Evolutionary conservation across 2,329 filamentous ascomycete species (phyloP).

Genomic region (Coleophoma cylindrospora): DNA sequence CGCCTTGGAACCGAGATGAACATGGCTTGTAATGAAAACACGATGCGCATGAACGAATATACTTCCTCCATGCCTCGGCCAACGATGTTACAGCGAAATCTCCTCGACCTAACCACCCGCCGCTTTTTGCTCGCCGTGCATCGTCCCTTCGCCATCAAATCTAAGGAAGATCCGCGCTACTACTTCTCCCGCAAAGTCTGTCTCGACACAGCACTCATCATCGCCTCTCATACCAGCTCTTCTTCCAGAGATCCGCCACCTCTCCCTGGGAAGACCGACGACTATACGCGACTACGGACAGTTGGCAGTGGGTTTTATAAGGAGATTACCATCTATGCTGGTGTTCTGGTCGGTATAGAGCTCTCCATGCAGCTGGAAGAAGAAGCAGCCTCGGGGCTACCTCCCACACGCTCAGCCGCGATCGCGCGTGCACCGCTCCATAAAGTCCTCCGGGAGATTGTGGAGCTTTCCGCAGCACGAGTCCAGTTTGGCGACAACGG

Average conservation of each 20-base stretch:
- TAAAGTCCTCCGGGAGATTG: not conserved
- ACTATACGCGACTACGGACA: not conserved
- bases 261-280: not conserved
- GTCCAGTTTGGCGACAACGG: not conserved
- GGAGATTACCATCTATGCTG: not conserved
- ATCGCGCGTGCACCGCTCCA: not conserved
- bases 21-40: too few species aligned
- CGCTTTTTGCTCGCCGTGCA: conserved; percentile 53
- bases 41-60: too few species aligned
- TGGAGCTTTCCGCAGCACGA: not conserved
- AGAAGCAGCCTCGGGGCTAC: not conserved
- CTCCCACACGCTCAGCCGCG: not conserved
- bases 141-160: conserved; percentile 37
- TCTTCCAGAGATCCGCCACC: not conserved
- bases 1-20: conserved; percentile 29
- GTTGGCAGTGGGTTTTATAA: not conserved
- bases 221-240: conserved; percentile 10
- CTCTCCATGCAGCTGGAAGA: not conserved
- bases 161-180: conserved; percentile 38
- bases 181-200: conserved; percentile 44
- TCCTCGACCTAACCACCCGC: conserved; percentile 45
- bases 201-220: conserved; percentile 34
- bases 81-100: conserved; percentile 31
- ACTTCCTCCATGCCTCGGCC: not conserved
- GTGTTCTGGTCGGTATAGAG: not conserved